Percentiles rank a stretch among this genome's conserved stretches.
Conservation (phyloP, 2,329 filamentous ascomycete genomes). For the Aulographum hederae region DNA sequence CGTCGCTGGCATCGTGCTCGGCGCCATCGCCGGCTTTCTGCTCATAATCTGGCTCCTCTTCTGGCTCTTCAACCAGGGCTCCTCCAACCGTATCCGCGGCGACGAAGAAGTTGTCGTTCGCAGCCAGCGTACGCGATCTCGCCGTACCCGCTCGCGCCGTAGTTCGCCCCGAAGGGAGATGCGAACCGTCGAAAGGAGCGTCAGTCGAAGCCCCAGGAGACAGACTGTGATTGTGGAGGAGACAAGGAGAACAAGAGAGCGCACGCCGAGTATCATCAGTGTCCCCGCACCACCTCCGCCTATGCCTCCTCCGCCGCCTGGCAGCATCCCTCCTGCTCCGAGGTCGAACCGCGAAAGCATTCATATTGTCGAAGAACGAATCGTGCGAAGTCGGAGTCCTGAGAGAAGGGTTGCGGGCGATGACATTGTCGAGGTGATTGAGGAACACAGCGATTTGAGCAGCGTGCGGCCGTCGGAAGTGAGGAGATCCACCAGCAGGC, state of each 20-base stretch:
- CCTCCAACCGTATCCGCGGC: slow-evolving; percentile 21
- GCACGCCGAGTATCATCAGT: too few species aligned
- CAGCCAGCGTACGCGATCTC: slow-evolving; percentile 10
- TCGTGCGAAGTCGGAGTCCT: too few species aligned
- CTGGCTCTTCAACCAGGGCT: slow-evolving; percentile 15
- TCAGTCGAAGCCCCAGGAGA: slow-evolving; percentile 18
- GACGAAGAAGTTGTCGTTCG: slow-evolving; percentile 41
- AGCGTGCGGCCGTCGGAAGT: slow-evolving; percentile 13
- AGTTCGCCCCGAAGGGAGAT: slow-evolving; percentile 6
- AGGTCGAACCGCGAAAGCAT: slow-evolving; percentile 3
- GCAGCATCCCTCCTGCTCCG: slow-evolving; percentile 5
- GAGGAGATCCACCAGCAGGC: slow-evolving; percentile 19
- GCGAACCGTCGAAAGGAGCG: slow-evolving; percentile 12
- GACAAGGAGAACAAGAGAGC: slow-evolving; percentile 16
- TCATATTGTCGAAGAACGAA: slow-evolving; percentile 6
- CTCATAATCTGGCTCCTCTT: slow-evolving; percentile 33
- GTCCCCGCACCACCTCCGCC: slow-evolving; percentile 3
- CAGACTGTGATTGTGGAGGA: slow-evolving; percentile 27
- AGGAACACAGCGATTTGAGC: slow-evolving; percentile 31
- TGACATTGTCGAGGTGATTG: slow-evolving; percentile 39
- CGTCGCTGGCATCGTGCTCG: slow-evolving; percentile 41
- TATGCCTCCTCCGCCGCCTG: slow-evolving; percentile 3
- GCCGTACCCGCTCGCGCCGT: slow-evolving; percentile 7
- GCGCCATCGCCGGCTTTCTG: slow-evolving; percentile 33
- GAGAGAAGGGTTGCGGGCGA: slow-evolving; percentile 20